Base-by-base conservation (phyloP, 1,139 yeast species). In the Arxiozyma bovina region DNA sequence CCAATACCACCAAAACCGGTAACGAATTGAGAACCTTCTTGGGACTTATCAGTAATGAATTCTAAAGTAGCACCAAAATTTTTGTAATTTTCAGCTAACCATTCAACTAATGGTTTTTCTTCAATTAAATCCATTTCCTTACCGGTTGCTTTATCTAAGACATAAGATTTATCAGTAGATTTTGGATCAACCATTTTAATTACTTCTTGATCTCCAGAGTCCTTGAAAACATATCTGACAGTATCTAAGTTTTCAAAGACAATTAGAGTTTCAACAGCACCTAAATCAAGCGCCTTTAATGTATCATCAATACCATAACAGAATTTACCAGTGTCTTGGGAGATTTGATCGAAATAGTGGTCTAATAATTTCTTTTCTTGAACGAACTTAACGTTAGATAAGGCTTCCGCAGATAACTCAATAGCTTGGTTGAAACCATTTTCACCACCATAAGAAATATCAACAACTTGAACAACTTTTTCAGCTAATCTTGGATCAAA, bases 1-100 rank as follows among this genome's bases (percentile, higher is more conserved):
- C 99, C 99, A 63, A 93, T 82, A 76, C 99, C 99, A 85, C 99
- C 99, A 68, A 93, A 93, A 58, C 99, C 99, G 68, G 85, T 87
- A 59, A 87, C 95, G 73, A 93, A 93, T 77, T 93, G 99, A 49
- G 98, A 96, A 77, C 99, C 99, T 74, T 93, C 99, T 52, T 96
- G 85, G 43, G 96, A 87, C 74, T 88, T 85, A 76, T 93, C 99
- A 52, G 98, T 87, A 63, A 93, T 96, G 66, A 93, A 93, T 75
- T 93, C 99, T 64, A 93, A 80, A 60, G 86, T 83, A 54, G 99
- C 96, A 80, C 99, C 99, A 66, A 80, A 93, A 64, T 80, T 87
- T 71, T 85, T 87, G 76, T 93, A 93, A 74, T 89, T 88, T 75
- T 91, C 99, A 50, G 99, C 98, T 61, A 93, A 79, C 99, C 99